A percentile compares a stretch with the other conserved stretches of the same genome.
Conservation (phyloP, 768 basidiomycete species). For the Piloderma croceum region DNA sequence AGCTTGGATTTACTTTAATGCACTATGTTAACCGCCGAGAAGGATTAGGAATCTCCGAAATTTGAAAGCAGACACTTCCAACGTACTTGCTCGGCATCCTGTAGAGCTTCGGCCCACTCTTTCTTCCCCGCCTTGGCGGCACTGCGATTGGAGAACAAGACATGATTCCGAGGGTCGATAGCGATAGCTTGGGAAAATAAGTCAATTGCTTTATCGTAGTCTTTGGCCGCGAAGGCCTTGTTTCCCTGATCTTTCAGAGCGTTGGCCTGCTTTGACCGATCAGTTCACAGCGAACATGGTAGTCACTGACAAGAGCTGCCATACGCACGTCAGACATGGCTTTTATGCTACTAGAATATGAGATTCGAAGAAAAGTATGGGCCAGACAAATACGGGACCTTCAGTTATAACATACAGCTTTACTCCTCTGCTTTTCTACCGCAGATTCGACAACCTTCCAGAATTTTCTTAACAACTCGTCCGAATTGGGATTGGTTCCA, state of each 20-base stretch:
- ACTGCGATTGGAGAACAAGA: conserved; percentile 89
- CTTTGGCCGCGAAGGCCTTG: conserved; percentile 90
- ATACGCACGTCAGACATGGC: conserved; percentile 35
- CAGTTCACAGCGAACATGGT: too few relatives aligned
- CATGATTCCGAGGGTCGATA: conserved; percentile 78
- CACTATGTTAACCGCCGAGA: conserved; percentile 42
- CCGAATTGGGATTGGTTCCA: too few relatives aligned
- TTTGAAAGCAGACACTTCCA: not conserved
- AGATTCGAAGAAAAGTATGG: too few relatives aligned
- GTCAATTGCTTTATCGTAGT: conserved; percentile 85
- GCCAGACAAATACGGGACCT: too few relatives aligned
- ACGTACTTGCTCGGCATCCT: conserved; percentile 86
- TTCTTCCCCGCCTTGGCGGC: conserved; percentile 87
- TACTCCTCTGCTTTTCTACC: too few relatives aligned
- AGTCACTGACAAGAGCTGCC: too few relatives aligned
- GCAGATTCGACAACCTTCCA: too few relatives aligned
- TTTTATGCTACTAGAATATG: too few relatives aligned
- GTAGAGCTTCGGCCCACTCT: conserved; percentile 67
- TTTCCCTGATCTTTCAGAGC: conserved; percentile 89
- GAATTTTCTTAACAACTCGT: too few relatives aligned
- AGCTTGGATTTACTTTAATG: conserved; percentile 69
- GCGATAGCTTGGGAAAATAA: conserved; percentile 79
- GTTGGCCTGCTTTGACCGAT: too few relatives aligned
- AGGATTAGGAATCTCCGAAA: not conserved
- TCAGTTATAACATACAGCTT: too few relatives aligned